Percentiles rank a stretch among this genome's conserved stretches.
Evolutionary conservation across 75 land plant genomes (phyloP).

Genomic region (Azolla pinnata): DNA sequence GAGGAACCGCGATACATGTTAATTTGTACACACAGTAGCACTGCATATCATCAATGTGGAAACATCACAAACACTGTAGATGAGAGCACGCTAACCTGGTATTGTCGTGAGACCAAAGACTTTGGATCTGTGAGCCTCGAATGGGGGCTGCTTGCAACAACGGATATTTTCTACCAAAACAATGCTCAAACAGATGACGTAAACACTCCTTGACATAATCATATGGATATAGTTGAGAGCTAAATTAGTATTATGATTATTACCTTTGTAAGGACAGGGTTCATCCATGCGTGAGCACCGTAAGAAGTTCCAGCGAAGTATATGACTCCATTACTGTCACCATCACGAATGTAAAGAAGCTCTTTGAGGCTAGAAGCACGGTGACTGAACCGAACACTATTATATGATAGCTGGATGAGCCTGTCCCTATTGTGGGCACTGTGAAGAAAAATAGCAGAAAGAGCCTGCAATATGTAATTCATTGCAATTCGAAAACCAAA

Average conservation of each 20-base stretch:
- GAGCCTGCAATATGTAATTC: background rate
- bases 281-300: conserved; percentile 89
- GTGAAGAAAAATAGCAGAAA: background rate
- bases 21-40: background rate
- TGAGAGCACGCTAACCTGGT: conserved; percentile 46
- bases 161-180: conserved; percentile 58
- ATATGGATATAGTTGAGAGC: background rate
- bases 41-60: background rate
- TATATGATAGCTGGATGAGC: background rate
- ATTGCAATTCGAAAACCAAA: too few relatives aligned
- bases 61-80: background rate
- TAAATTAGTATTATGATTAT: background rate
- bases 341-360: conserved; percentile 84
- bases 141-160: conserved; percentile 81
- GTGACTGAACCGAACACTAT: conserved; percentile 48
- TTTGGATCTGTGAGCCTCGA: conserved; percentile 86
- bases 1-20: background rate
- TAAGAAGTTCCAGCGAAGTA: conserved; percentile 86
- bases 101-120: conserved; percentile 66
- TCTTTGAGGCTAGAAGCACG: conserved; percentile 73
- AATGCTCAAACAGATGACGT: background rate
- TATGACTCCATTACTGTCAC: conserved; percentile 86
- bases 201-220: conserved; percentile 1
- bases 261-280: conserved; percentile 84
- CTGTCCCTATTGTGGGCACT: background rate